These are phyloP conservation scores for Globisporangium radiosum DNA, from an alignment of 352 stramenopile species.

Conservation along the genomic window DNA sequence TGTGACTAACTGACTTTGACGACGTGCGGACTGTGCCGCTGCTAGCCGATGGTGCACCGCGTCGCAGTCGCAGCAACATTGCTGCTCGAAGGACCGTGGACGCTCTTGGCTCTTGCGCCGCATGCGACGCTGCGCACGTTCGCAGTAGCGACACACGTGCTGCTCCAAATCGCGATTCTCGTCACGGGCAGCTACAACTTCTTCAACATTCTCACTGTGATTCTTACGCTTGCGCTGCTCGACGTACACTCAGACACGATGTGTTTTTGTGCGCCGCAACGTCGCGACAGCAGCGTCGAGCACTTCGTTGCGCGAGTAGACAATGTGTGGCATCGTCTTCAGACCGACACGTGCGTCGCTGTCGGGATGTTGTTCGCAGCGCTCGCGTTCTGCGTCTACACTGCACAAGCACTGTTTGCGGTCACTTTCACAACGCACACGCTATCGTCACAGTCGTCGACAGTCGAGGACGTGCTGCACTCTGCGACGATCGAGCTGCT, in stretches of 20 bases:
- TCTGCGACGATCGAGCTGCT: conserved; percentile 23
- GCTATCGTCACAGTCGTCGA: background rate
- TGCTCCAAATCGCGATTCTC: conserved; percentile 83
- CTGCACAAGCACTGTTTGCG: background rate
- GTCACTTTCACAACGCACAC: background rate
- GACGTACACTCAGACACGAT: conserved; percentile 8
- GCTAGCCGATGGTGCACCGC: conserved; percentile 61
- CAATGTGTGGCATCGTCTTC: background rate
- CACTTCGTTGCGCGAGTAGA: background rate
- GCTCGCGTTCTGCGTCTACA: background rate
- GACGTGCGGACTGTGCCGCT: background rate
- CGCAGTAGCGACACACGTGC: conserved; percentile 54
- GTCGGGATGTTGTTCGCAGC: background rate
- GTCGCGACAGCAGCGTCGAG: background rate
- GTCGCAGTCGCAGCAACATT: conserved; percentile 80
- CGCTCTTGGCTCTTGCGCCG: conserved; percentile 81
- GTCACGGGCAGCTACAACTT: conserved; percentile 93
- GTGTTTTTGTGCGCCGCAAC: too few species aligned
- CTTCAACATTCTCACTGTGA: conserved; percentile 89
- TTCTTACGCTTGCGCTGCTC: conserved; percentile 28
- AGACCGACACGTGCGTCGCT: background rate
- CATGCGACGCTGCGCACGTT: conserved; percentile 40
- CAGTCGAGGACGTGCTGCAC: conserved; percentile 11
- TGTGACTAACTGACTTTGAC: background rate
- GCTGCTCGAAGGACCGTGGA: conserved; percentile 83